Conservation (phyloP, 2,329 filamentous ascomycete genomes). For the Pseudopyrenochaeta lycopersici region DNA sequence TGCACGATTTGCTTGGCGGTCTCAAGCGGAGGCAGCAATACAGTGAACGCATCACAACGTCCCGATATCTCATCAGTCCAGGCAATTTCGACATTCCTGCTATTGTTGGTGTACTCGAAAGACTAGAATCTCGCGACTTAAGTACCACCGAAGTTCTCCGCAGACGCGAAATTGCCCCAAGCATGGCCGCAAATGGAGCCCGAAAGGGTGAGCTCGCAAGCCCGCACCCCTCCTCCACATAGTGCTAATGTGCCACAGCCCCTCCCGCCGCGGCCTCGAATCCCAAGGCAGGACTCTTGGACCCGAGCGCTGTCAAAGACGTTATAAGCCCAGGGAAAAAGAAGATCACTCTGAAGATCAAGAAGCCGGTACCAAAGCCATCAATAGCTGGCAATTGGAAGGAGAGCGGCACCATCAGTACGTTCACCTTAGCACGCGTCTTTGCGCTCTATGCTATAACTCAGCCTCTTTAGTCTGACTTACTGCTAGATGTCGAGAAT, state of each 20-base stretch:
- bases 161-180: slow-evolving; percentile 39
- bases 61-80: slow-evolving; percentile 26
- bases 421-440: slow-evolving; percentile 18
- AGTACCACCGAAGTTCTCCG: slow-evolving; percentile 38
- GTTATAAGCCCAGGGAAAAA: slow-evolving; percentile 51
- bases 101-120: slow-evolving; percentile 1
- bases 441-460: background rate
- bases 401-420: slow-evolving; percentile 71
- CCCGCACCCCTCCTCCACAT: slow-evolving; percentile 24
- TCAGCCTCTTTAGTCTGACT: slow-evolving; percentile 8
- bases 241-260: slow-evolving; percentile 33
- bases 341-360: slow-evolving; percentile 59
- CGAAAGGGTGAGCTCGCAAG: slow-evolving; percentile 45
- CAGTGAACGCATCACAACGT: slow-evolving; percentile 17
- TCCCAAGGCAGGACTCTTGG: slow-evolving; percentile 38
- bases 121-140: background rate
- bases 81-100: slow-evolving; percentile 13
- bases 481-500: slow-evolving; percentile 31
- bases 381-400: slow-evolving; percentile 76
- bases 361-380: slow-evolving; percentile 69
- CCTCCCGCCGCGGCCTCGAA: slow-evolving; percentile 28
- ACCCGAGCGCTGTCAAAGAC: slow-evolving; percentile 40
- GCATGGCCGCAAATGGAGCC: slow-evolving; percentile 48
- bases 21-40: slow-evolving; percentile 11
- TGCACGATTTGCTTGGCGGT: slow-evolving; percentile 12